Conservation (phyloP, 148 eudicot genomes). For the Selenicereus undatus region DNA sequence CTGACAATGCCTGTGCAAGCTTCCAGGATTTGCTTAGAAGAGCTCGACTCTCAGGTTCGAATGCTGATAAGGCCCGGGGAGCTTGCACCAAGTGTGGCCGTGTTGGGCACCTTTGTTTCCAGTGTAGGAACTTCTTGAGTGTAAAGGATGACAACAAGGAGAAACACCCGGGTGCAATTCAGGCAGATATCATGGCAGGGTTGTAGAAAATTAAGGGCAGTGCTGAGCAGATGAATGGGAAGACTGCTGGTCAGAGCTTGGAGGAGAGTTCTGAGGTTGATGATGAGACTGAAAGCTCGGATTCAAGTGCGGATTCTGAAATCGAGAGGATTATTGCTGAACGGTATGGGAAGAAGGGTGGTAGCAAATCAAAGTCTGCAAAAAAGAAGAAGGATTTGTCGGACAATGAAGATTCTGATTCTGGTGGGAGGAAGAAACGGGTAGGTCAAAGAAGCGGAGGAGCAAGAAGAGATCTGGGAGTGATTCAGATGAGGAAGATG, state of each 20-base stretch:
- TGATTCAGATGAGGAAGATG: slow-evolving; percentile 48
- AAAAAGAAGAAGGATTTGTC: slow-evolving; percentile 41
- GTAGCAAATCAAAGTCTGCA: slow-evolving; percentile 37
- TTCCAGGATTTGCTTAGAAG: slow-evolving; percentile 83
- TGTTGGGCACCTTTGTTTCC: slow-evolving; percentile 82
- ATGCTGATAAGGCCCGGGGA: slow-evolving; percentile 80
- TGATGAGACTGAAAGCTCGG: slow-evolving; percentile 67
- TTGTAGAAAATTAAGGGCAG: slow-evolving; percentile 69
- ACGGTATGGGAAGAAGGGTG: slow-evolving; percentile 52
- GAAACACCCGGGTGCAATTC: slow-evolving; percentile 49
- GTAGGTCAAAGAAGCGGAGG: slow-evolving; percentile 61
- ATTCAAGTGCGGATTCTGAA: slow-evolving; percentile 79
- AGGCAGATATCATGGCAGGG: slow-evolving; percentile 65
- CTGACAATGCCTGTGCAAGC: slow-evolving; percentile 74
- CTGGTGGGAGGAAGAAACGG: slow-evolving; percentile 44
- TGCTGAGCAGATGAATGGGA: slow-evolving; percentile 35
- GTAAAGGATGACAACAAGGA: slow-evolving; percentile 60
- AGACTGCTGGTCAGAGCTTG: slow-evolving; percentile 35
- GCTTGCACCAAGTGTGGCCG: slow-evolving; percentile 94
- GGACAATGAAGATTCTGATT: slow-evolving; percentile 44
- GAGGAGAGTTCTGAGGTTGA: slow-evolving; percentile 73
- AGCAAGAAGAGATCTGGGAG: slow-evolving; percentile 39
- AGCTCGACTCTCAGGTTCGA: slow-evolving; percentile 65
- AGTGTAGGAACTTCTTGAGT: slow-evolving; percentile 88
- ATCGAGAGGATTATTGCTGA: slow-evolving; percentile 72